phyloP scores from a whole-genome alignment of 108 stramenopile species.

The Mayamaea pseudoterrestris region DNA sequence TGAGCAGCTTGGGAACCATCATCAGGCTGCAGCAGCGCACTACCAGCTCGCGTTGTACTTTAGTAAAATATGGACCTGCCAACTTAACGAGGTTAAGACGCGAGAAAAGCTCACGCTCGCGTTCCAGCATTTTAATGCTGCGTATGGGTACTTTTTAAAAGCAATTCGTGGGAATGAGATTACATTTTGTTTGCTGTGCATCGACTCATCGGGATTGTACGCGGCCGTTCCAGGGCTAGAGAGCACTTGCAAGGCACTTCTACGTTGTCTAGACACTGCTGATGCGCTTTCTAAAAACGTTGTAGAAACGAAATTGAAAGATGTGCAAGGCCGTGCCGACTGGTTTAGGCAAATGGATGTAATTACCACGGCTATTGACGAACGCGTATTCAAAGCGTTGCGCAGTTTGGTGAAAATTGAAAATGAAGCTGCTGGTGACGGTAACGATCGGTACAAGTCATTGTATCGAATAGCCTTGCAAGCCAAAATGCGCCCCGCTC shows the following conservation, averaged over 20 bases:
- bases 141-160: conserved; percentile 51
- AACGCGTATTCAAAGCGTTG: conserved; percentile 55
- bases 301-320: conserved; percentile 1
- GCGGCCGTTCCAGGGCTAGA: conserved; percentile 60
- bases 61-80: conserved; percentile 72
- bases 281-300: conserved; percentile 37
- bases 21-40: conserved; percentile 75
- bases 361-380: conserved; percentile 43
- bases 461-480: no score
- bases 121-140: conserved; percentile 48
- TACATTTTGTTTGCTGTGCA: conserved; percentile 62
- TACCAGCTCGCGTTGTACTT: conserved; percentile 75
- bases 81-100: conserved; percentile 63
- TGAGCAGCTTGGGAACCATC: conserved; percentile 45
- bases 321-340: conserved; percentile 6
- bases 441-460: conserved; percentile 34
- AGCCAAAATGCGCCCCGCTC: no score
- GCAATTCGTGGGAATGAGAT: conserved; percentile 46
- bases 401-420: conserved; percentile 53
- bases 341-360: conserved; percentile 65
- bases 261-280: conserved; percentile 55
- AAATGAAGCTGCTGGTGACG: conserved; percentile 8
- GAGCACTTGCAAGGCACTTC: conserved; percentile 46
- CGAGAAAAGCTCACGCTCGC: conserved; percentile 66
- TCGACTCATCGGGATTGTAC: conserved; percentile 67